Percentiles rank a stretch among this genome's conserved stretches.
Conservation (phyloP, 202 grass and related monocot species). For the Cymbopogon flexuosus region DNA sequence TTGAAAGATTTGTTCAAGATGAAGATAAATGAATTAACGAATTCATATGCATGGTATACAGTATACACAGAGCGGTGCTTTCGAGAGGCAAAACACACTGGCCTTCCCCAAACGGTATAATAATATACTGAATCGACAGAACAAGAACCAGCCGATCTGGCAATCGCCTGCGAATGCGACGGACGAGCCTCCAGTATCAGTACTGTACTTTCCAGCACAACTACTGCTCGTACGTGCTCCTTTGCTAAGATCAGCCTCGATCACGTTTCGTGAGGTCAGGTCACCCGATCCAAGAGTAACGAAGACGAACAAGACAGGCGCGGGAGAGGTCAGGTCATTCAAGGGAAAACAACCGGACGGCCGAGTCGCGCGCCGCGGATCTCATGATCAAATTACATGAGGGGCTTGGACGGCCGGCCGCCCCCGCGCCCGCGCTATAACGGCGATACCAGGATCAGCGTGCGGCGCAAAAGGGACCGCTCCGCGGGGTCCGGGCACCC, state of each 20-base stretch:
- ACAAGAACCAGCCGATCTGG: slow-evolving; percentile 17
- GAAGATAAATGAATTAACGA: too few relatives aligned
- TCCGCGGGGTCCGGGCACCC: slow-evolving; percentile 6
- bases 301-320: not conserved
- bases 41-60: not conserved
- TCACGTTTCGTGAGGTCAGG: not conserved
- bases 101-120: not conserved
- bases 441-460: slow-evolving; percentile 12
- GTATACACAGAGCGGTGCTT: not conserved
- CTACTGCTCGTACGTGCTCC: not conserved
- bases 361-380: not conserved
- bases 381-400: not conserved
- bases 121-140: not conserved
- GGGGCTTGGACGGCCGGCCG: not conserved
- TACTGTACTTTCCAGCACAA: not conserved
- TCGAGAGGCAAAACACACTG: not conserved
- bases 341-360: not conserved
- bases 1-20: not conserved
- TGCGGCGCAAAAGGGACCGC: slow-evolving; percentile 1
- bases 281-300: not conserved
- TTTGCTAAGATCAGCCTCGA: not conserved
- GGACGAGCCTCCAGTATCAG: not conserved
- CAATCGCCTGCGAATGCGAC: slow-evolving; percentile 30
- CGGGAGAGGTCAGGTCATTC: not conserved
- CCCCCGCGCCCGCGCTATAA: not conserved